Percentiles rank a stretch among this genome's conserved stretches.
Evolutionary conservation across 352 stramenopile genomes (phyloP).

Genomic region (Phytophthora fragariaefolia): DNA sequence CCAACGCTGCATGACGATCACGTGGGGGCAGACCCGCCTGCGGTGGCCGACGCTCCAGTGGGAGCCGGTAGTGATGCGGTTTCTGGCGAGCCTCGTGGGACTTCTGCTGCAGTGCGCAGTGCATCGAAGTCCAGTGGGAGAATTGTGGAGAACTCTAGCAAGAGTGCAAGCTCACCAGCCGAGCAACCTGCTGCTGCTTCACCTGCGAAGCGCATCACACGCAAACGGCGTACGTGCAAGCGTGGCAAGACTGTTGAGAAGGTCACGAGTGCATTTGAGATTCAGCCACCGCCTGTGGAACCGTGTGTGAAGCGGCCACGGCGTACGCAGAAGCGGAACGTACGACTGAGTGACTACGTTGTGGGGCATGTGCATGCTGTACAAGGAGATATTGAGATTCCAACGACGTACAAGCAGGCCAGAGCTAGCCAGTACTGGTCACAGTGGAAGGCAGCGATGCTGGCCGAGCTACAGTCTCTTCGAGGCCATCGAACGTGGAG

Average conservation of each 20-base stretch:
- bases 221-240: neutral
- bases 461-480: neutral
- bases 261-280: neutral
- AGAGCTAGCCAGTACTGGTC: neutral
- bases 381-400: neutral
- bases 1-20: too few relatives aligned
- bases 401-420: neutral
- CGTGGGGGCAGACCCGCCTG: too few relatives aligned
- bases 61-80: neutral
- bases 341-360: slow-evolving; percentile 11
- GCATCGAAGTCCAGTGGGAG: neutral
- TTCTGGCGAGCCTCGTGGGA: neutral
- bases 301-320: neutral
- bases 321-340: neutral
- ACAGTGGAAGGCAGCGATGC: neutral
- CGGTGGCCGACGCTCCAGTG: too few relatives aligned
- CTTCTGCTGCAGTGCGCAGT: neutral
- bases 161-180: neutral
- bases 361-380: neutral
- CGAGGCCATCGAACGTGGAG: too few relatives aligned
- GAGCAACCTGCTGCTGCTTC: neutral
- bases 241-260: neutral
- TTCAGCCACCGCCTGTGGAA: neutral
- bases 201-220: neutral
- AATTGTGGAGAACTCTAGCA: neutral